phyloP scores from a whole-genome alignment of 148 eudicot species.

The Rhododendron griersonianum region DNA sequence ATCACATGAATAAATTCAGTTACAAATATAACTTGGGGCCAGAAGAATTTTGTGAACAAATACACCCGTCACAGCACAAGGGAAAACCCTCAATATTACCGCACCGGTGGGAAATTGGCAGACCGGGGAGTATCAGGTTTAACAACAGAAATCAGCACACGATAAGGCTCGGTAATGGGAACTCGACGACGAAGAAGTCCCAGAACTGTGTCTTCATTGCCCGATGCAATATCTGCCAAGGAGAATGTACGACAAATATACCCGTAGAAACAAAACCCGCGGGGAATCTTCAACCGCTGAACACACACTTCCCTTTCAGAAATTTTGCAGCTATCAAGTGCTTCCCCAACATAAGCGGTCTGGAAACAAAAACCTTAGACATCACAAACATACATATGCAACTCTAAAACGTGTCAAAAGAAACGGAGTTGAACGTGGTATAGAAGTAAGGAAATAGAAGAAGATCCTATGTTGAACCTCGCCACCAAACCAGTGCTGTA shows the following conservation, averaged over 20 bases:
- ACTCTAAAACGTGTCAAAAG: not conserved
- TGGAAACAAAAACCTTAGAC: conserved; percentile 15
- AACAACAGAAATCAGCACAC: conserved; percentile 58
- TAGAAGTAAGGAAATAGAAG: not conserved
- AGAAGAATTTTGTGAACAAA: too few species aligned
- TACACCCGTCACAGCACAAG: too few species aligned
- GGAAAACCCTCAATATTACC: too few species aligned
- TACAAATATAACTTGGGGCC: not conserved
- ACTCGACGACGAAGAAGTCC: conserved; percentile 58
- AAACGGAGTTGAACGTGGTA: not conserved
- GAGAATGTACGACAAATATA: conserved; percentile 43
- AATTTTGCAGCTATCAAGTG: conserved; percentile 42
- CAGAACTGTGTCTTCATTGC: conserved; percentile 49
- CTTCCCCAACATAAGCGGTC: conserved; percentile 42
- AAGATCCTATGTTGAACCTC: not conserved
- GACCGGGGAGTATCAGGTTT: conserved; percentile 21
- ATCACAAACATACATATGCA: not conserved
- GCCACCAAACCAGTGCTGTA: not conserved
- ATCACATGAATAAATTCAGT: not conserved
- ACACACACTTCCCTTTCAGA: conserved; percentile 56
- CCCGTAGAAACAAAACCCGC: conserved; percentile 68
- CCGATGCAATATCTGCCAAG: conserved; percentile 49
- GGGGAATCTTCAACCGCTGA: conserved; percentile 82
- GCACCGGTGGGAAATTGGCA: too few species aligned
- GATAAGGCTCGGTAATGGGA: conserved; percentile 58